Evolutionary conservation across 164 flowering plant species (phyloP).

Genomic region (Paratinospora sagittata): DNA sequence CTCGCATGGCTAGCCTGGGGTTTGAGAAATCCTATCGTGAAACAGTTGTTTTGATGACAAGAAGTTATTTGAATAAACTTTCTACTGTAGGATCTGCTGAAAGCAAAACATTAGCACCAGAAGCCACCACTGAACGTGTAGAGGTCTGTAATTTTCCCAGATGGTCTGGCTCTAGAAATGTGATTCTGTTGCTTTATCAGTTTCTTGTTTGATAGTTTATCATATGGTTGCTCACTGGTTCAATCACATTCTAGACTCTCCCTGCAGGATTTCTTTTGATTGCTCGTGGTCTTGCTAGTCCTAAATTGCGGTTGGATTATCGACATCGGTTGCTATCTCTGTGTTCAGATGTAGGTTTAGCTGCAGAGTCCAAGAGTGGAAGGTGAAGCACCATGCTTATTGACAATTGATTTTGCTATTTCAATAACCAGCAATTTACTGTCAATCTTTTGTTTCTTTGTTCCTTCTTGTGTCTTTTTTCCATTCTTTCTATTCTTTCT

Average conservation of each 20-base stretch:
- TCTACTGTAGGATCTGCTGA: constrained; percentile 77
- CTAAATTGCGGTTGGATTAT: constrained; percentile 77
- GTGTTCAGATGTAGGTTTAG: constrained; percentile 97
- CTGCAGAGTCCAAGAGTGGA: constrained; percentile 94
- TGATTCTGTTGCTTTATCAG: constrained; percentile 2
- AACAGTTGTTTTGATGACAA: constrained; percentile 87
- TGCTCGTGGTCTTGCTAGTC: constrained; percentile 57
- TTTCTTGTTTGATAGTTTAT: constrained; percentile 14
- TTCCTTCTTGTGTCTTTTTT: not conserved
- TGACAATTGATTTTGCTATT: not conserved
- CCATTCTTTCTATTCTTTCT: not conserved
- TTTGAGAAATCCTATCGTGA: constrained; percentile 97
- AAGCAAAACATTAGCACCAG: constrained; percentile 74
- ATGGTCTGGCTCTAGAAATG: constrained; percentile 5
- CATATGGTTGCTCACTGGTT: constrained; percentile 47
- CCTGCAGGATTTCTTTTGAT: constrained; percentile 93
- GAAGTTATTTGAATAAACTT: constrained; percentile 81
- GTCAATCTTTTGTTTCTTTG: not conserved
- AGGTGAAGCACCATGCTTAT: constrained; percentile 39
- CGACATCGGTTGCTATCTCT: constrained; percentile 89
- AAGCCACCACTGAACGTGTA: constrained; percentile 88
- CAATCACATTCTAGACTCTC: constrained; percentile 79
- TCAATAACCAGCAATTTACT: not conserved
- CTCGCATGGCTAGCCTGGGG: constrained; percentile 95
- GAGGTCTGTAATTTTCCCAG: constrained; percentile 49